A percentile compares a stretch with the other conserved stretches of the same genome.
These are phyloP conservation scores for Fraxinus floribunda DNA, from an alignment of 305 asterid species.

Conservation along the genomic window DNA sequence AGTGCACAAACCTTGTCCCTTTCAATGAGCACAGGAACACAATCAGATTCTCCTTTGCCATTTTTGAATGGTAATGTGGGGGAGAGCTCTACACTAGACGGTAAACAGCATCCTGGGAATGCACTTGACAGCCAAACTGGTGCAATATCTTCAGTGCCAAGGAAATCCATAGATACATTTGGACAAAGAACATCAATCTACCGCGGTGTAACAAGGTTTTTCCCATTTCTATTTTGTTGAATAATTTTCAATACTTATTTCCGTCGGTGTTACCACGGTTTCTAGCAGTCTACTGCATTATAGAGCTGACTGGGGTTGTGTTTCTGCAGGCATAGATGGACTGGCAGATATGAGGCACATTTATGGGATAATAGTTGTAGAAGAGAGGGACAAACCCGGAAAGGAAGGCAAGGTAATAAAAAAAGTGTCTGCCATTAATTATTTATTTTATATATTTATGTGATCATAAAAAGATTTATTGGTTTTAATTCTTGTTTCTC, in stretches of 20 bases:
- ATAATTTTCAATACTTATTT: not conserved
- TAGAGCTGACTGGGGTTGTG: not conserved
- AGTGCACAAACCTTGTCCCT: conserved; percentile 54
- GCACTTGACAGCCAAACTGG: conserved; percentile 33
- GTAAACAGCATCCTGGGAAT: conserved; percentile 6
- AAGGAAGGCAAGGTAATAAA: conserved; percentile 86
- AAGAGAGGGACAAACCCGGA: conserved; percentile 95
- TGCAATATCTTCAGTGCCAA: conserved; percentile 55
- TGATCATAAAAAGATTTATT: conserved; percentile 13
- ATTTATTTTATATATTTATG: not conserved
- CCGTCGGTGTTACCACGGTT: not conserved
- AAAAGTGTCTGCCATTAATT: conserved; percentile 36
- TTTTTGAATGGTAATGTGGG: conserved; percentile 28
- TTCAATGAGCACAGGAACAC: conserved; percentile 69
- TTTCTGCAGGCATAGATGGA: conserved; percentile 67
- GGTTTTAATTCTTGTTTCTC: conserved; percentile 31
- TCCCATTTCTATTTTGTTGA: not conserved
- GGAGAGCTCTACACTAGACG: conserved; percentile 32
- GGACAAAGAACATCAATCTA: conserved; percentile 92
- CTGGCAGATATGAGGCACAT: conserved; percentile 84
- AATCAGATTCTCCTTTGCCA: conserved; percentile 33
- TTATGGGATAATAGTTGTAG: conserved; percentile 89
- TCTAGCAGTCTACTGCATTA: not conserved
- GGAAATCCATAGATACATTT: conserved; percentile 68
- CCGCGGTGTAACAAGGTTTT: conserved; percentile 89